Evolutionary conservation across 2,329 filamentous ascomycete genomes (phyloP).

Genomic region (Claviceps maximensis): DNA sequence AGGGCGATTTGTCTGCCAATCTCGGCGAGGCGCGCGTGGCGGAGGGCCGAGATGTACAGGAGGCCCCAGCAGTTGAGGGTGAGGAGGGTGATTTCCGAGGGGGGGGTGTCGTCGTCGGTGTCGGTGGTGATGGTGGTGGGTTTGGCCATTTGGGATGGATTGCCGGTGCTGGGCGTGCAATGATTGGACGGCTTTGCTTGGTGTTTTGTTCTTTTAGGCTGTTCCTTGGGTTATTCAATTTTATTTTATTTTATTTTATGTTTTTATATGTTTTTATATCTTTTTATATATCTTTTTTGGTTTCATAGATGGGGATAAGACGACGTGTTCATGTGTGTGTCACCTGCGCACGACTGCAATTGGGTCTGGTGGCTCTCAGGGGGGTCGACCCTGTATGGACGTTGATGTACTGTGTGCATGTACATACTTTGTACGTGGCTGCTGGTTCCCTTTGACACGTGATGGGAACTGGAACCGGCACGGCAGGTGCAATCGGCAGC

Average conservation of each 20-base stretch:
- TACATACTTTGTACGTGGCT: no score
- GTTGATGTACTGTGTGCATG: no score
- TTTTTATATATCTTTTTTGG: no score
- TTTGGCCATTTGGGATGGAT: neutral
- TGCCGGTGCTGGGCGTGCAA: no score
- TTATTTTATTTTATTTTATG: neutral
- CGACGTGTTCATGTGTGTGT: no score
- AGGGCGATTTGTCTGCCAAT: constrained; percentile 70
- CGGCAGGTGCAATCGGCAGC: neutral
- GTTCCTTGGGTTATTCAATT: no score
- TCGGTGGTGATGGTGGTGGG: constrained; percentile 3
- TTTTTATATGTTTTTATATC: neutral
- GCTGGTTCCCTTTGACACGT: neutral
- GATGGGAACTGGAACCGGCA: neutral
- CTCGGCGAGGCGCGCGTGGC: constrained; percentile 63
- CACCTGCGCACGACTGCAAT: no score
- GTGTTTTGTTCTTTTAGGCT: neutral
- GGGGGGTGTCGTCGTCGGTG: constrained; percentile 24
- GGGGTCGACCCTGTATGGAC: no score
- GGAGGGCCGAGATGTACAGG: constrained; percentile 69
- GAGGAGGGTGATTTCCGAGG: constrained; percentile 58
- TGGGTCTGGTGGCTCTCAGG: no score
- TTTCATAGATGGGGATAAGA: no score
- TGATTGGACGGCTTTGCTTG: neutral
- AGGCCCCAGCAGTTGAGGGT: constrained; percentile 97